Base-by-base conservation (phyloP, 192 early-diverging fungal genomes). In the Powellomyces hirtus region DNA sequence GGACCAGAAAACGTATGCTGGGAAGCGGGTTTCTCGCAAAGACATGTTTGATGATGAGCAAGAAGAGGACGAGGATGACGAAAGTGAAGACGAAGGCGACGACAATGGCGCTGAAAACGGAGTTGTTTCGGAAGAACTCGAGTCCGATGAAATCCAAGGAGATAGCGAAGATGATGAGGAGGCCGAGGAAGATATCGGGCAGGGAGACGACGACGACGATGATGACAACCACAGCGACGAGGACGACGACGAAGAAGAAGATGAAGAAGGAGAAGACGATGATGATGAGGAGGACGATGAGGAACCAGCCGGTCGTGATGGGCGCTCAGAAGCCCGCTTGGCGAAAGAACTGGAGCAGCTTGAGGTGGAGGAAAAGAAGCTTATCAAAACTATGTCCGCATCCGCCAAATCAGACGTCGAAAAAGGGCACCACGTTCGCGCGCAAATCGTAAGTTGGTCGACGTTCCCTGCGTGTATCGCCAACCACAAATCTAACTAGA, bases 401-500 rank as follows among this genome's bases (percentile, higher is more conserved):
- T 86, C 85, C 20, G 88, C 88, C 0, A 81, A 86, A 11, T 83
- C 81, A 31, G 95, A 97, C 68, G 79, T 92, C 22, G 93, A 92
- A 74, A 97, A 97, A 68, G 96, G 95, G 30, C 78, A 84, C n/a
- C 91, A 96, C 59, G 92, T 97, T 26, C 79, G 91, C 57, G 78
- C 84, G n/a, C 96, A 98, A 74, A 85, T 93, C 70, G 91, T 91
- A 85, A 66, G 76, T 61, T 27, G 14, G 26, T 20, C 7, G 27
- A 46, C 22, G 59, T 24, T 33, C 22, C 24, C 24, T 52, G 50
- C 10, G 50, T 7, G 11, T 7, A 42, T 42, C n/a, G 8, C 36
- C 18, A 34, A 35, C 14, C 34, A 1, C 29, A 10, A n/a, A 58
- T 20, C 20, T 29, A 3, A 13, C 34, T 7, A 10, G 30, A 18